A percentile compares a stretch with the other conserved stretches of the same genome.
phyloP scores from a whole-genome alignment of 2,329 filamentous ascomycete species.

The Aureobasidium uvarum region DNA sequence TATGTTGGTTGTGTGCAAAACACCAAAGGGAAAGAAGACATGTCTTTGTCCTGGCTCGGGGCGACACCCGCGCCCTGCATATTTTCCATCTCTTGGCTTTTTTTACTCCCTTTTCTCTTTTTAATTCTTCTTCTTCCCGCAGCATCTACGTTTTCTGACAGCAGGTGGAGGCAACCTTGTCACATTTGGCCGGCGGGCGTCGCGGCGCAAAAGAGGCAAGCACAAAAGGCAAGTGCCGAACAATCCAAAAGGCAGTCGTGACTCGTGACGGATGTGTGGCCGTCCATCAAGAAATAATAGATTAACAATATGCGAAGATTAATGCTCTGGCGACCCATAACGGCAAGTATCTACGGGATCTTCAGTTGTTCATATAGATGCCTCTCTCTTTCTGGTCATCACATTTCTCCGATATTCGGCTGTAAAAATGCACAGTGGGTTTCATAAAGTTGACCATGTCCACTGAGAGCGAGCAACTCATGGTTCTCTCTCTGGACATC shows the following conservation, averaged over 20 bases:
- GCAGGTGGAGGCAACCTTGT: not conserved
- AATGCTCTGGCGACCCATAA: not conserved
- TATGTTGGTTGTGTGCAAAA: not conserved
- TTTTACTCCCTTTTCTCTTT: too few relatives aligned
- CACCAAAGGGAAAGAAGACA: not conserved
- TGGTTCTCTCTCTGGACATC: too few relatives aligned
- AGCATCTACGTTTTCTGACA: conserved; percentile 25
- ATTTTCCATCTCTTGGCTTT: not conserved
- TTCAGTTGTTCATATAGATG: not conserved
- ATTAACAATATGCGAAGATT: not conserved
- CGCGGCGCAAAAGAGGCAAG: not conserved
- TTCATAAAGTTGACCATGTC: not conserved
- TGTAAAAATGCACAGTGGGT: not conserved
- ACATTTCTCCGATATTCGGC: not conserved
- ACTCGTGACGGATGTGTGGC: not conserved
- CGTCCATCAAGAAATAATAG: conserved; percentile 1
- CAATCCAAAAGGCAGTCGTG: not conserved
- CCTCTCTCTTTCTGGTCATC: not conserved
- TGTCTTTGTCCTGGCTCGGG: conserved; percentile 9
- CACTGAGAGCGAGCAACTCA: too few relatives aligned
- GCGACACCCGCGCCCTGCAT: conserved; percentile 5
- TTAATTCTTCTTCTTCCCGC: not conserved
- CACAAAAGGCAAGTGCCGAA: conserved; percentile 4
- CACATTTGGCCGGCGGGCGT: not conserved
- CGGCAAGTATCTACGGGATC: conserved; percentile 8